These are phyloP conservation scores for Zizania palustris DNA, from an alignment of 202 grass and related monocot species.

Conservation along the genomic window DNA sequence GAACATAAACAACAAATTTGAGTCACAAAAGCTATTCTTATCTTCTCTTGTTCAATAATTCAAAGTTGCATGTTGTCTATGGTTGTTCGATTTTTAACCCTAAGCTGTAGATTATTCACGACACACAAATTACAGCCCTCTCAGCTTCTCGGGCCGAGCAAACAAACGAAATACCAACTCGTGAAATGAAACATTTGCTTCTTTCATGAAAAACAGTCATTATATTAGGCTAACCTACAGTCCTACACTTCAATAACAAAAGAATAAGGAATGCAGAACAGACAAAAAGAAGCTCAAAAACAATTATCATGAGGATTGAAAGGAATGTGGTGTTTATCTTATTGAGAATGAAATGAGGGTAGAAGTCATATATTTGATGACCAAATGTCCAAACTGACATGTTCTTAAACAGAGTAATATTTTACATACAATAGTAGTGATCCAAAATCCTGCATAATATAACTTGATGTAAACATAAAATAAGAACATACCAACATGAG, in stretches of 20 bases:
- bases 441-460: not conserved
- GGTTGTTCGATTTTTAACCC: not conserved
- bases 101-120: not conserved
- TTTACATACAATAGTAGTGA: conserved; percentile 17
- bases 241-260: no score
- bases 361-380: not conserved
- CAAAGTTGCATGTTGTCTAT: not conserved
- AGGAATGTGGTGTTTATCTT: no score
- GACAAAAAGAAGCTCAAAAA: no score
- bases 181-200: no score
- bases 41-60: not conserved
- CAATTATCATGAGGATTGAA: no score
- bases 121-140: not conserved
- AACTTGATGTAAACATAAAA: conserved; percentile 27
- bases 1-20: not conserved
- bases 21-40: not conserved
- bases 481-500: conserved; percentile 62
- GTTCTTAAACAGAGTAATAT: not conserved
- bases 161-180: conserved; percentile 11
- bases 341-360: not conserved
- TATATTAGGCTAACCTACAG: no score
- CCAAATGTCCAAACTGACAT: not conserved
- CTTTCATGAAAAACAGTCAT: no score
- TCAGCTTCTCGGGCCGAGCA: no score
- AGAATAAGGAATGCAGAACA: no score